Evolutionary conservation across 495 filamentous ascomycete species (phyloP).

Genomic region (Podospora fimiseda): DNA sequence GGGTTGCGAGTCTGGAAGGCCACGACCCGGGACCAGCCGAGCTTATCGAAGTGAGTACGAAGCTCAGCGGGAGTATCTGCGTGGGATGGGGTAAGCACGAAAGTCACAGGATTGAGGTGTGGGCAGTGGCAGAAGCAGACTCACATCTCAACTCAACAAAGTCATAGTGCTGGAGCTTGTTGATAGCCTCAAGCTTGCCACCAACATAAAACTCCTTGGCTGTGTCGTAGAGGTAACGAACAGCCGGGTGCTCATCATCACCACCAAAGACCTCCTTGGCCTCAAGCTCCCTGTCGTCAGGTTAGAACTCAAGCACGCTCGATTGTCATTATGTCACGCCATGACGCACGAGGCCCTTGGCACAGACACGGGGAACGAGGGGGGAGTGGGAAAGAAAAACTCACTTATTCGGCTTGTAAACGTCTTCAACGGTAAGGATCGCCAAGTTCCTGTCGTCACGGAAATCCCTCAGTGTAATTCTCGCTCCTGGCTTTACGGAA

Average conservation of each 20-base stretch:
- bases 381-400: constrained; percentile 19
- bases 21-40: constrained; percentile 93
- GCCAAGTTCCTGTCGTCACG: constrained; percentile 93
- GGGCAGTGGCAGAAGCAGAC: neutral
- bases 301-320: constrained; percentile 5
- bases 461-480: constrained; percentile 87
- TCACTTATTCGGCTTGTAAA: constrained; percentile 96
- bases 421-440: constrained; percentile 91
- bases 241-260: constrained; percentile 85
- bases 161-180: constrained; percentile 94
- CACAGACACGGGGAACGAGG: constrained; percentile 9
- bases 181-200: constrained; percentile 90
- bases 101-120: neutral
- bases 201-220: constrained; percentile 87
- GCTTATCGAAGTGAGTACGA: constrained; percentile 95
- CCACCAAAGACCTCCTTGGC: constrained; percentile 93
- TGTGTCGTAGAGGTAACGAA: constrained; percentile 77
- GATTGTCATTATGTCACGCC: constrained; percentile 14
- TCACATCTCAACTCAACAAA: constrained; percentile 91
- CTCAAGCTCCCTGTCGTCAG: constrained; percentile 61
- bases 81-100: constrained; percentile 6
- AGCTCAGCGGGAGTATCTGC: constrained; percentile 90
- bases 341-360: constrained; percentile 27
- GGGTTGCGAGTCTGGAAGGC: constrained; percentile 99
- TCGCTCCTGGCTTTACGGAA: constrained; percentile 68